Evolutionary conservation across 345 rosid genomes (phyloP).

Genomic region (Excoecaria cochinchinensis): DNA sequence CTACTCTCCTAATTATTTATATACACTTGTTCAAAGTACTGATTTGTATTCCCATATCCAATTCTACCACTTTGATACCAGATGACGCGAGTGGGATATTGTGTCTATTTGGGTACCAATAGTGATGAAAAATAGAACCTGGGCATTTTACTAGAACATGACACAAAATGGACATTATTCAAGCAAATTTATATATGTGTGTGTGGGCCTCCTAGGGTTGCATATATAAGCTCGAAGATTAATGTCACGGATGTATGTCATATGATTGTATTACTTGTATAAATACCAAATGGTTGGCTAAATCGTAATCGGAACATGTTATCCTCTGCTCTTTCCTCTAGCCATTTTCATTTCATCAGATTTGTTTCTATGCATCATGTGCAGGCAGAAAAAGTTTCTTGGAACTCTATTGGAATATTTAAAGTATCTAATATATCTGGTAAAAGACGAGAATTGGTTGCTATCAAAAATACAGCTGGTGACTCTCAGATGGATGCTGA

Average conservation of each 20-base stretch:
- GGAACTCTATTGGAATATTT: conserved; percentile 77
- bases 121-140: not conserved
- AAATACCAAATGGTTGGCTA: not conserved
- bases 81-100: not conserved
- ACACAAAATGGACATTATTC: not conserved
- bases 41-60: too few species aligned
- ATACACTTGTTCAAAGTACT: not conserved
- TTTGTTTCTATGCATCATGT: not conserved
- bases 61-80: not conserved
- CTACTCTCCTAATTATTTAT: not conserved
- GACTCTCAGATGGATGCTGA: conserved; percentile 58
- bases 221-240: not conserved
- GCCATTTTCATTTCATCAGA: not conserved
- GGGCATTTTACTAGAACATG: not conserved
- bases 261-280: not conserved
- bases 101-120: not conserved
- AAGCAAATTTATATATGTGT: not conserved
- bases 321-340: not conserved
- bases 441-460: conserved; percentile 74
- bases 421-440: conserved; percentile 77
- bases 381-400: conserved; percentile 82
- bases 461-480: conserved; percentile 43
- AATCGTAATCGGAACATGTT: not conserved
- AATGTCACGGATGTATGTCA: not conserved
- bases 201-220: not conserved